phyloP scores from a whole-genome alignment of 2,329 filamentous ascomycete species.

The Fusarium anguioides region DNA sequence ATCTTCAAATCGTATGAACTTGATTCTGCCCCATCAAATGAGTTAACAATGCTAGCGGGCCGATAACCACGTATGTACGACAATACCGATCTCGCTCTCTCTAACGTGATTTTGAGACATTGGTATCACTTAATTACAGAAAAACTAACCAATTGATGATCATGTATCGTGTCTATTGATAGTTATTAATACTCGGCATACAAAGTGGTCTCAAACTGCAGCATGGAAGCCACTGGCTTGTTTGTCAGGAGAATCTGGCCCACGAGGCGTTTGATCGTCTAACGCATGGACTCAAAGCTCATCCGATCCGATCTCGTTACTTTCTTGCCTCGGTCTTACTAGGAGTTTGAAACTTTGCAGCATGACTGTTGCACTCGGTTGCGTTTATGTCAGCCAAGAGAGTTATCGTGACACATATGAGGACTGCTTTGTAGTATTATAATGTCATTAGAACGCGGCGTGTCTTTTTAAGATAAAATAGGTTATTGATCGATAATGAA shows the following conservation, averaged over 20 bases:
- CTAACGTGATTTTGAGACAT: not conserved
- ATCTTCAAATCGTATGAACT: constrained; percentile 32
- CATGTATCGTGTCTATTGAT: not conserved
- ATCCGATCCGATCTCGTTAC: not conserved
- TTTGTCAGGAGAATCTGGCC: not conserved
- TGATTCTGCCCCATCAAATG: constrained; percentile 2
- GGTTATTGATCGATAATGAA: not conserved
- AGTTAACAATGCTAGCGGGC: constrained; percentile 5
- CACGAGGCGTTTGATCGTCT: not conserved
- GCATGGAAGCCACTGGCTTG: not conserved
- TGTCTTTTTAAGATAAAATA: not conserved
- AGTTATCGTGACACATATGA: not conserved
- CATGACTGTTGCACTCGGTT: constrained; percentile 8
- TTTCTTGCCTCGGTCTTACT: constrained; percentile 19
- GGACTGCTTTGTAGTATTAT: not conserved
- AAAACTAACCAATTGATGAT: constrained; percentile 7
- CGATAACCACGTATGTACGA: constrained; percentile 6
- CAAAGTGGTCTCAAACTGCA: not conserved
- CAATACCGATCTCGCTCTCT: not conserved
- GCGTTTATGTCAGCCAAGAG: not conserved
- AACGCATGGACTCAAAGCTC: not conserved
- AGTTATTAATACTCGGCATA: not conserved
- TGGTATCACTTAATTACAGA: not conserved
- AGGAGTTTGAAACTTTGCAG: not conserved
- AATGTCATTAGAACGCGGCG: not conserved